A percentile compares a stretch with the other conserved stretches of the same genome.
Evolutionary conservation across 192 early-diverging fungal species (phyloP).

Genomic region (Coemansia sp.): DNA sequence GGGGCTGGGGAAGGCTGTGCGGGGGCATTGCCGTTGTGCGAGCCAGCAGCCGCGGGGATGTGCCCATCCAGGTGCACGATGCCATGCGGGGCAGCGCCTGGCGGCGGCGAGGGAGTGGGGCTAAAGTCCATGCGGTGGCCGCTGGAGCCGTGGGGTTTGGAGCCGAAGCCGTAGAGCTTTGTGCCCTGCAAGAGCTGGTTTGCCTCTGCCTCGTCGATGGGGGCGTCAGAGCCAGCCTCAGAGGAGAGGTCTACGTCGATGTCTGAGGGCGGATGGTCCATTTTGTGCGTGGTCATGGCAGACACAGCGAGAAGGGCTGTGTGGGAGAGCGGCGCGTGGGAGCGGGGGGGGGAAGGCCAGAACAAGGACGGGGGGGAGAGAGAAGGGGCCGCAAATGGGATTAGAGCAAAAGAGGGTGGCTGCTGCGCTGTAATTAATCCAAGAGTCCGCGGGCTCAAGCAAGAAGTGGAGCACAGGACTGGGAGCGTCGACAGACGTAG

Average conservation of each 20-base stretch:
- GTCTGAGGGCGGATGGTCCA: conserved; percentile 52
- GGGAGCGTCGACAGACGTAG: conserved; percentile 7
- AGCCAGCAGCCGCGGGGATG: not conserved
- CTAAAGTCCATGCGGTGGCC: conserved; percentile 55
- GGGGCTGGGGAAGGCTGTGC: conserved; percentile 2
- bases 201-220: conserved; percentile 43
- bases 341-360: not conserved
- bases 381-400: not conserved
- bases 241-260: conserved; percentile 55
- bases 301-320: conserved; percentile 2
- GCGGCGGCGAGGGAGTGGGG: conserved; percentile 48
- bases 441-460: conserved; percentile 10
- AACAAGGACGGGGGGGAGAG: not conserved
- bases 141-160: conserved; percentile 4
- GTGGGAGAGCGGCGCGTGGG: conserved; percentile 14
- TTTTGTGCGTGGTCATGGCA: conserved; percentile 52
- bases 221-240: conserved; percentile 34
- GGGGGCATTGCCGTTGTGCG: conserved; percentile 13
- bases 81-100: conserved; percentile 2
- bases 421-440: conserved; percentile 42
- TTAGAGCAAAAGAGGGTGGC: conserved; percentile 17
- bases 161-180: conserved; percentile 36
- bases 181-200: conserved; percentile 32
- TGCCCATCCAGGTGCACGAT: not conserved
- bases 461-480: not conserved